phyloP scores from a whole-genome alignment of 371 early-diverging fungal genomes.

The Mortierella sp. region DNA sequence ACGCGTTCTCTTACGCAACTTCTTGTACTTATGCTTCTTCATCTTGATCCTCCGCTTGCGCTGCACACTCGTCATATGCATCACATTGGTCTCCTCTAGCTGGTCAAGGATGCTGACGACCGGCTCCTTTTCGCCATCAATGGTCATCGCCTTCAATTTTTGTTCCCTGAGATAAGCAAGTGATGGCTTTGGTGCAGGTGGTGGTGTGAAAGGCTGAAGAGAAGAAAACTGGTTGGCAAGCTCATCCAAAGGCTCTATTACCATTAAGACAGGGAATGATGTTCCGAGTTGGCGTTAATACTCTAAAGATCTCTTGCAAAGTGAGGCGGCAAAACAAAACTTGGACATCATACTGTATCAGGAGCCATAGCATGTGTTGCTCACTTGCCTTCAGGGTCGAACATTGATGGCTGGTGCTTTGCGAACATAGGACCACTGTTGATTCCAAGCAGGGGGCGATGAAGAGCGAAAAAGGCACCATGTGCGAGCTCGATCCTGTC shows the following conservation, averaged over 20 bases:
- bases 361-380: no score
- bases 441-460: constrained; percentile 47
- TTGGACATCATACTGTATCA: neutral
- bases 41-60: constrained; percentile 86
- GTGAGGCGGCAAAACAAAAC: no score
- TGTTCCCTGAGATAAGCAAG: constrained; percentile 1
- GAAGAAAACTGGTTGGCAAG: constrained; percentile 38
- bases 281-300: neutral
- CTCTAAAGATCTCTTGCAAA: no score
- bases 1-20: constrained; percentile 82
- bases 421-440: constrained; percentile 24
- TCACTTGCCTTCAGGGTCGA: constrained; percentile 34
- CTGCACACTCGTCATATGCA: constrained; percentile 69
- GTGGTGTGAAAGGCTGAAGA: constrained; percentile 41
- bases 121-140: neutral
- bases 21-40: constrained; percentile 90
- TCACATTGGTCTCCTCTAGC: constrained; percentile 24
- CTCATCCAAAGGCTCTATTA: constrained; percentile 27
- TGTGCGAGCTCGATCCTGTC: constrained; percentile 48
- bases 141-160: neutral
- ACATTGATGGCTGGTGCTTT: neutral
- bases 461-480: constrained; percentile 50
- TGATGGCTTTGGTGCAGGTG: constrained; percentile 5
- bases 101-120: constrained; percentile 26
- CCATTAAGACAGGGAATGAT: neutral